Percentiles rank a stretch among this genome's conserved stretches.
Evolutionary conservation across 2,329 filamentous ascomycete species (phyloP).

Genomic region (Aspergillaceae sp.): DNA sequence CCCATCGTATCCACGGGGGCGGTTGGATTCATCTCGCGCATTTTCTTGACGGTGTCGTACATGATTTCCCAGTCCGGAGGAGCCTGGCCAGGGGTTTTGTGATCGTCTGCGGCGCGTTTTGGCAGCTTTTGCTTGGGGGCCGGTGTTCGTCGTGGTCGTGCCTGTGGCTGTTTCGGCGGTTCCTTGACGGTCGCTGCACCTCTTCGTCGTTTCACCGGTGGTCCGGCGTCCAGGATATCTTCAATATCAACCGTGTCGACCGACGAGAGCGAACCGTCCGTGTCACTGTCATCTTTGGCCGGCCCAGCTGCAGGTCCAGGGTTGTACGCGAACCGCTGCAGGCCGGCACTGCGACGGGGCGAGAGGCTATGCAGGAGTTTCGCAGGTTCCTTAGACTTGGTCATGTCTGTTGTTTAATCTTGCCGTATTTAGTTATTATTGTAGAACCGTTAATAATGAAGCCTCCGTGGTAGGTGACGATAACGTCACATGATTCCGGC

Average conservation of each 20-base stretch:
- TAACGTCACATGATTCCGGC: neutral
- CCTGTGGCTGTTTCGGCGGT: constrained; percentile 16
- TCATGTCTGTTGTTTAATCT: constrained; percentile 31
- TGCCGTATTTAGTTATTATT: constrained; percentile 14
- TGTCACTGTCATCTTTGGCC: constrained; percentile 9
- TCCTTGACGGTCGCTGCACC: neutral
- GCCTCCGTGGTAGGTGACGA: no score
- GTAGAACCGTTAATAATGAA: neutral
- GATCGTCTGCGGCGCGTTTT: constrained; percentile 33
- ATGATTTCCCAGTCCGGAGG: constrained; percentile 77
- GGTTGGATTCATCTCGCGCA: constrained; percentile 58
- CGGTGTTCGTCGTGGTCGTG: constrained; percentile 10
- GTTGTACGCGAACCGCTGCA: constrained; percentile 22
- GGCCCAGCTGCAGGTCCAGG: constrained; percentile 1
- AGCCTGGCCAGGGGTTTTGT: constrained; percentile 36
- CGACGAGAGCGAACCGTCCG: constrained; percentile 28
- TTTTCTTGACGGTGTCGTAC: constrained; percentile 67
- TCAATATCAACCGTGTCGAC: constrained; percentile 47
- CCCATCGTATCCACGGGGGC: constrained; percentile 98
- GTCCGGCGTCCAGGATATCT: constrained; percentile 37
- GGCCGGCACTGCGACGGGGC: constrained; percentile 29
- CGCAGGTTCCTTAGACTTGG: constrained; percentile 42
- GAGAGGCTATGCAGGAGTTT: constrained; percentile 47
- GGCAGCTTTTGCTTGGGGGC: constrained; percentile 24
- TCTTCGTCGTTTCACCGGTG: constrained; percentile 42